These are phyloP conservation scores for Poa annua DNA, from an alignment of 176 grass and related monocot genomes.

Conservation along the genomic window DNA sequence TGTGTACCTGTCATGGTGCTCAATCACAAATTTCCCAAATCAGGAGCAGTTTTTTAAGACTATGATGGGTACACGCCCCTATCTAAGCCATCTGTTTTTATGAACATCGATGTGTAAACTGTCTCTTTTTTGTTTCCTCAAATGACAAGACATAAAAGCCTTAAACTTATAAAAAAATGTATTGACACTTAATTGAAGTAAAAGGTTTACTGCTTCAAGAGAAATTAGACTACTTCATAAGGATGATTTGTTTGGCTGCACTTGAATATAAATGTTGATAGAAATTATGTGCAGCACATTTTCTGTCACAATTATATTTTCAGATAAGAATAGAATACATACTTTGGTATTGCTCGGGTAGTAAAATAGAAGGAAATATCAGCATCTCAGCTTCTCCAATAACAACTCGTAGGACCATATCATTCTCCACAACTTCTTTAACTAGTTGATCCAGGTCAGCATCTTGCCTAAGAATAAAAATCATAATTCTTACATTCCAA, in stretches of 20 bases:
- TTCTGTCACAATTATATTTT: not conserved
- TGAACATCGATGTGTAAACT: no score
- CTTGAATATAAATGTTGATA: no score
- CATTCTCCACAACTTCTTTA: slow-evolving; percentile 45
- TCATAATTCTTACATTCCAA: not conserved
- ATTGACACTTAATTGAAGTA: no score
- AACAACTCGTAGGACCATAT: slow-evolving; percentile 34
- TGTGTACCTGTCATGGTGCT: no score
- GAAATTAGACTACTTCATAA: not conserved
- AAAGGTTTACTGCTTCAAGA: no score
- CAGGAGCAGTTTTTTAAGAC: no score
- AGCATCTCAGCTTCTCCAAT: slow-evolving; percentile 50
- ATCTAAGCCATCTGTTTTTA: no score
- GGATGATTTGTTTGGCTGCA: not conserved
- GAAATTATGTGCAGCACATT: not conserved
- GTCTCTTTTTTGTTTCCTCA: no score
- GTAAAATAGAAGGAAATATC: slow-evolving; percentile 53
- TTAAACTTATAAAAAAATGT: no score
- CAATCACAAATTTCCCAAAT: no score
- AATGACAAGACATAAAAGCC: no score
- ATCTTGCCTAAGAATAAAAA: slow-evolving; percentile 31
- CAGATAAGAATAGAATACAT: slow-evolving; percentile 9
- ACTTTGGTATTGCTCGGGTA: slow-evolving; percentile 48
- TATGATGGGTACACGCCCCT: no score
- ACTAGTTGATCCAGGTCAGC: slow-evolving; percentile 36